Percentiles rank a stretch among this genome's conserved stretches.
These are phyloP conservation scores for Papilionanthe hybrid DNA, from an alignment of 116 monocot species.

Conservation along the genomic window DNA sequence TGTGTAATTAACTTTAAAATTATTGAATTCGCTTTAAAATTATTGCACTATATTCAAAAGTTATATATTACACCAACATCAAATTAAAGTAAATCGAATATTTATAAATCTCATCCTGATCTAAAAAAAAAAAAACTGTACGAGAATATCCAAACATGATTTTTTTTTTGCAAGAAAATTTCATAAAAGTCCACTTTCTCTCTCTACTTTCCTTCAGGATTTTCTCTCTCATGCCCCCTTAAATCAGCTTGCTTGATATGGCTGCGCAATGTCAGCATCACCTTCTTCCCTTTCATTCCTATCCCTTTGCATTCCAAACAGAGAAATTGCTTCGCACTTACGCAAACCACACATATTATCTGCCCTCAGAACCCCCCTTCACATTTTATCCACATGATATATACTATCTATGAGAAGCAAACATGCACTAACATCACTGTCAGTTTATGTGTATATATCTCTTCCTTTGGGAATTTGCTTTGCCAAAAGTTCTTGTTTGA, in stretches of 20 bases:
- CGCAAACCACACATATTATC: background rate
- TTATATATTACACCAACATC: too few relatives aligned
- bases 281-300: background rate
- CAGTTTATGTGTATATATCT: background rate
- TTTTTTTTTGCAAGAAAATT: background rate
- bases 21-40: too few relatives aligned
- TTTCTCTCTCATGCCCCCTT: background rate
- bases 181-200: background rate
- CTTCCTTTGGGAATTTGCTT: too few relatives aligned
- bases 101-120: too few relatives aligned
- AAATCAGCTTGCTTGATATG: slow-evolving; percentile 1
- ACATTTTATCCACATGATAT: slow-evolving; percentile 1
- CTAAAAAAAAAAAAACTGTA: too few relatives aligned
- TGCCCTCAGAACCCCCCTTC: background rate
- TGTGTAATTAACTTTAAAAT: too few relatives aligned
- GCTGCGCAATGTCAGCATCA: background rate
- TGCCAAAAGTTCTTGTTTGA: too few relatives aligned
- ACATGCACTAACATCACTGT: background rate
- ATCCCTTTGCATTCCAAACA: background rate
- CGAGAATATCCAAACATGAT: background rate
- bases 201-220: background rate
- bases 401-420: background rate
- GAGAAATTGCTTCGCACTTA: background rate
- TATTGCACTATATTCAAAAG: too few relatives aligned
- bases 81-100: too few relatives aligned